Percentiles rank a stretch among this genome's conserved stretches.
phyloP scores from a whole-genome alignment of 1,139 yeast species.

The Zygoascus hellenicus region DNA sequence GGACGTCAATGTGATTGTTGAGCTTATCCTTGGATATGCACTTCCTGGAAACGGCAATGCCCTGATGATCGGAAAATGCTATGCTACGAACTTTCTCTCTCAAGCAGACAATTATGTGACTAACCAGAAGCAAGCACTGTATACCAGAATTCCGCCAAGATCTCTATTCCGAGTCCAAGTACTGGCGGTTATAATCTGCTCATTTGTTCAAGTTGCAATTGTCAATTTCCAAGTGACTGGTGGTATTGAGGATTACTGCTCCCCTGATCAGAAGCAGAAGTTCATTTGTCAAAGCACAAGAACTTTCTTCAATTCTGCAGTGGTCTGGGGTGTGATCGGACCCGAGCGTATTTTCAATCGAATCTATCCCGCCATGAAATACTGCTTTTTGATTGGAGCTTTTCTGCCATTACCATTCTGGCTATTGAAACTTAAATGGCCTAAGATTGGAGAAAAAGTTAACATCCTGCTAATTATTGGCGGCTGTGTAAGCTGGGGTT shows the following conservation, averaged over 20 bases:
- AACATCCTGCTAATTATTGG: conserved; percentile 48
- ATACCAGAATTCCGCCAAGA: conserved; percentile 52
- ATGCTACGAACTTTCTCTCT: conserved; percentile 52
- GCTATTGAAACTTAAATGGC: conserved; percentile 36
- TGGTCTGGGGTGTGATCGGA: conserved; percentile 63
- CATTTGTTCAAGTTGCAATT: conserved; percentile 45
- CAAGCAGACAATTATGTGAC: conserved; percentile 54
- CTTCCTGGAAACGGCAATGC: conserved; percentile 61
- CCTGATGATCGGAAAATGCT: conserved; percentile 52
- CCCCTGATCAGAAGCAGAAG: conserved; percentile 22
- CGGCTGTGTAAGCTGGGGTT: conserved; percentile 39
- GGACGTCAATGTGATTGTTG: conserved; percentile 56
- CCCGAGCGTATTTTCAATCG: conserved; percentile 51
- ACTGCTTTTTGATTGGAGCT: conserved; percentile 32
- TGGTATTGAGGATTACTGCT: conserved; percentile 31
- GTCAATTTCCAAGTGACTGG: conserved; percentile 43
- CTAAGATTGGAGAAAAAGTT: conserved; percentile 23
- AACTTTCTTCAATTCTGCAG: conserved; percentile 49
- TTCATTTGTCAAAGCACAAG: conserved; percentile 37
- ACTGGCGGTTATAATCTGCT: conserved; percentile 35
- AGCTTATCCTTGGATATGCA: conserved; percentile 57
- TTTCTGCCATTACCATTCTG: conserved; percentile 40
- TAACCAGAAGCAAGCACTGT: conserved; percentile 55
- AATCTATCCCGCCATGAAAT: conserved; percentile 44
- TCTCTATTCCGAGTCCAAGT: conserved; percentile 55